Conservation (phyloP, 2,329 filamentous ascomycete genomes). For the Diplodia intermedia region DNA sequence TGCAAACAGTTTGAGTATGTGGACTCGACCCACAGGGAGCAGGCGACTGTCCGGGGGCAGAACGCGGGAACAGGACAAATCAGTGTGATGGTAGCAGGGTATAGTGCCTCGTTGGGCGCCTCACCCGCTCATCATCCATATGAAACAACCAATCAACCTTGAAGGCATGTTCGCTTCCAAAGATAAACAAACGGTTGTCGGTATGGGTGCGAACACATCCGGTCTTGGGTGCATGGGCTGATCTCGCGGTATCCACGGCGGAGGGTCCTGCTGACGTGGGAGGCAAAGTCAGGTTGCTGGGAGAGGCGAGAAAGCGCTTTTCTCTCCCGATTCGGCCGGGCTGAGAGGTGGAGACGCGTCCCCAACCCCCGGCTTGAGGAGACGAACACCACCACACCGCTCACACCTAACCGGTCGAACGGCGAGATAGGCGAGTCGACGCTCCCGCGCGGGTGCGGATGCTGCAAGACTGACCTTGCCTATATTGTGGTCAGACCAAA, state of each 20-base stretch:
- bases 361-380: not conserved
- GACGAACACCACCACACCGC: not conserved
- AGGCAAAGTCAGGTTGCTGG: not conserved
- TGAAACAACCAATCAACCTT: not conserved
- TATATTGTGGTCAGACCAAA: slow-evolving; percentile 13
- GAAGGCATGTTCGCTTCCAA: not conserved
- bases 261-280: not conserved
- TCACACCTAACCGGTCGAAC: not conserved
- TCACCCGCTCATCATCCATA: slow-evolving; percentile 8
- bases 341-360: not conserved
- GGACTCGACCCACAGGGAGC: not conserved
- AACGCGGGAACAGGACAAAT: not conserved
- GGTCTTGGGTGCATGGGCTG: not conserved
- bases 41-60: not conserved
- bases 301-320: not conserved
- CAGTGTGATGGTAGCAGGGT: not conserved
- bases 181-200: too few species aligned
- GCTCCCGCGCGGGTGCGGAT: not conserved
- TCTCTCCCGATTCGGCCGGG: not conserved
- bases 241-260: not conserved
- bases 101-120: slow-evolving; percentile 2
- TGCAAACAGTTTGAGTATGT: not conserved
- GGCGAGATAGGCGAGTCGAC: slow-evolving; percentile 18
- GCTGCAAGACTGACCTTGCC: slow-evolving; percentile 15
- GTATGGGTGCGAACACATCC: not conserved